Base-by-base conservation (phyloP, 2,329 filamentous ascomycete species). In the Paecilomyces fulvus region DNA sequence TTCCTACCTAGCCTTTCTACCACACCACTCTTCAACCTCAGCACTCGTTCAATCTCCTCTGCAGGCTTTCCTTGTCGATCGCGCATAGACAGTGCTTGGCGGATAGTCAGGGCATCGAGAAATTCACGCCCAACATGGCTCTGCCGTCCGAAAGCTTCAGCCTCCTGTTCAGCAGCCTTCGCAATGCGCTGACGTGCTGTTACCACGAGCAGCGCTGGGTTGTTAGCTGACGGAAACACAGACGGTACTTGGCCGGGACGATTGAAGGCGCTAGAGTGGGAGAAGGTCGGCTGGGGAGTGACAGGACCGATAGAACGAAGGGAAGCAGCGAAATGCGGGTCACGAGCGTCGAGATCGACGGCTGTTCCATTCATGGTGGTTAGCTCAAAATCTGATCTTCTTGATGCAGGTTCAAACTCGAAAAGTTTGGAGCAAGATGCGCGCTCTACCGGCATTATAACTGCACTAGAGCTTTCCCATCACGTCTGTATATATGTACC, bases 271-370 rank as follows among this genome's bases (percentile, higher is more conserved):
- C 82, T 84, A 46, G 79, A 77, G 31, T 77, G 73, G 10, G 81
- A 84, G 59, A 79, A 74, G 25, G 81, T 82, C 2, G 81, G 81
- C 58, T 79, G 79, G 30, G 81, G 81, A 55, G 78, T 79, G 7
- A 85, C 83, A 55, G 81, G 78, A 56, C 83, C 83, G 57, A 86
- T 74, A 50, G 73, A 75, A 64, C 85, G 88, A 60, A 97, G 89
- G 61, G 91, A 95, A 68, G 84, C 86, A 79, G 92, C 88, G 83
- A 80, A 92, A 65, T 80, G 76, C 1, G 83, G 82, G 65, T 86
- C 83, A 57, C 78, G 79, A 56, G 77, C 82, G 65, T 86, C 83
- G 64, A 83, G 76, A 62, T 84, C 80, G 59, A 85, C 79, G 52
- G 79, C 80, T 81, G 55, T 50, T 52, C 21, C 43, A 23, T 33